Conservation (phyloP, 2,329 filamentous ascomycete species). For the Claviceps sp. region DNA sequence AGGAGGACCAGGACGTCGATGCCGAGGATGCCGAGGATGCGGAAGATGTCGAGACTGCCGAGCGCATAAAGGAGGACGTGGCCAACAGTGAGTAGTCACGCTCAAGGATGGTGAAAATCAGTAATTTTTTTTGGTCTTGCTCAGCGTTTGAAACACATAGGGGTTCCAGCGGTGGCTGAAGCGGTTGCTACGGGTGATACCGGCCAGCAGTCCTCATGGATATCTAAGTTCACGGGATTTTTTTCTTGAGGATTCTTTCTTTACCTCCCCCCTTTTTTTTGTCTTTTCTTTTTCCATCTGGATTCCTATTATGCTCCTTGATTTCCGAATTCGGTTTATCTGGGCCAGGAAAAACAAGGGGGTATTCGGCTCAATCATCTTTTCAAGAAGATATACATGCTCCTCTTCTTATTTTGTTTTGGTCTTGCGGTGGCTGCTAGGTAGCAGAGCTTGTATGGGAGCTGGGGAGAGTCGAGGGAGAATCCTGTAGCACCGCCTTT, state of each 20-base stretch:
- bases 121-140: background rate
- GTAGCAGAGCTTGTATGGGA: background rate
- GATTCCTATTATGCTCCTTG: background rate
- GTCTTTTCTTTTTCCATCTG: background rate
- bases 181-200: background rate
- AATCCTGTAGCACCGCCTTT: background rate
- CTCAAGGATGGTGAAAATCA: conserved; percentile 1
- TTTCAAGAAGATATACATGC: no score
- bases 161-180: conserved; percentile 1
- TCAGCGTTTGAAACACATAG: conserved; percentile 1
- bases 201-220: conserved; percentile 1
- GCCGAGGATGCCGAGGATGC: conserved; percentile 13
- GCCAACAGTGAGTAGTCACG: conserved; percentile 9
- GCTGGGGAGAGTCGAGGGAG: background rate
- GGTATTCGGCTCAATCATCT: no score
- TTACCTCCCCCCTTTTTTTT: background rate
- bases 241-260: background rate
- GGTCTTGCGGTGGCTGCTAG: background rate
- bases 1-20: conserved; percentile 1
- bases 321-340: no score
- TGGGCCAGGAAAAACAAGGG: background rate
- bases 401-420: no score
- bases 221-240: conserved; percentile 3
- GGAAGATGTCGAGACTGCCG: conserved; percentile 10
- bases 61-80: conserved; percentile 7